Percentiles rank a stretch among this genome's conserved stretches.
These are phyloP conservation scores for Dryadomyces quercivorus DNA, from an alignment of 2,329 filamentous ascomycete genomes.

Conservation along the genomic window DNA sequence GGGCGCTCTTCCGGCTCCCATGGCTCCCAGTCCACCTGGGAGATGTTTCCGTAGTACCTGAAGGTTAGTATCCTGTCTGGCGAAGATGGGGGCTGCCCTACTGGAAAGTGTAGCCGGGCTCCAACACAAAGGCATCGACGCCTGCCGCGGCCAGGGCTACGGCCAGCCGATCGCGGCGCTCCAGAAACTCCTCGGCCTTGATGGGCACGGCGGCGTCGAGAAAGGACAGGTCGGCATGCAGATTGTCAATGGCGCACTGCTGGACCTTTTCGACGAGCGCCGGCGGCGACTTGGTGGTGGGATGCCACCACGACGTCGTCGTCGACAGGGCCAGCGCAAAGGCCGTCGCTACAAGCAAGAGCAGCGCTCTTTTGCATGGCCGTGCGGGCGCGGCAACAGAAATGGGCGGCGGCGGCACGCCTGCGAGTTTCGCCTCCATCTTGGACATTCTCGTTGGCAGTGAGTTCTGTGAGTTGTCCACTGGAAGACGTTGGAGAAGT, in stretches of 20 bases:
- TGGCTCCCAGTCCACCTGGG: conserved; percentile 48
- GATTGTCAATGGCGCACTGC: conserved; percentile 38
- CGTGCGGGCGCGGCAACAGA: too few species aligned
- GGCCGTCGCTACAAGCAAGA: background rate
- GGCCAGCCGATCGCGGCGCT: conserved; percentile 43
- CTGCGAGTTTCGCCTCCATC: too few species aligned
- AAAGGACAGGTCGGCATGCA: conserved; percentile 37
- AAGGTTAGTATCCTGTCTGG: background rate
- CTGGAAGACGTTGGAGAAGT: too few species aligned
- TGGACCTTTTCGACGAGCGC: conserved; percentile 4
- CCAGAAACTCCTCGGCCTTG: conserved; percentile 36
- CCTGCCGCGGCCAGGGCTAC: conserved; percentile 35
- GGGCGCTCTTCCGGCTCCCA: conserved; percentile 55
- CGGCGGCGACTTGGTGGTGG: background rate
- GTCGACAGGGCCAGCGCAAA: background rate
- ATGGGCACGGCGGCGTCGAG: conserved; percentile 36
- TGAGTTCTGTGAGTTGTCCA: too few species aligned
- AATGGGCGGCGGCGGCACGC: too few species aligned
- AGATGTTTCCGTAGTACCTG: conserved; percentile 47
- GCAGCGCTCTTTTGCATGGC: too few species aligned
- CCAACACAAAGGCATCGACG: conserved; percentile 47
- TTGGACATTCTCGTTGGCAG: too few species aligned
- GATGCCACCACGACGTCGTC: background rate
- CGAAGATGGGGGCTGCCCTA: conserved; percentile 15
- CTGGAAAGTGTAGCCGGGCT: conserved; percentile 53